Evolutionary conservation across 768 basidiomycete species (phyloP).

Genomic region (Tulasnella sp.): DNA sequence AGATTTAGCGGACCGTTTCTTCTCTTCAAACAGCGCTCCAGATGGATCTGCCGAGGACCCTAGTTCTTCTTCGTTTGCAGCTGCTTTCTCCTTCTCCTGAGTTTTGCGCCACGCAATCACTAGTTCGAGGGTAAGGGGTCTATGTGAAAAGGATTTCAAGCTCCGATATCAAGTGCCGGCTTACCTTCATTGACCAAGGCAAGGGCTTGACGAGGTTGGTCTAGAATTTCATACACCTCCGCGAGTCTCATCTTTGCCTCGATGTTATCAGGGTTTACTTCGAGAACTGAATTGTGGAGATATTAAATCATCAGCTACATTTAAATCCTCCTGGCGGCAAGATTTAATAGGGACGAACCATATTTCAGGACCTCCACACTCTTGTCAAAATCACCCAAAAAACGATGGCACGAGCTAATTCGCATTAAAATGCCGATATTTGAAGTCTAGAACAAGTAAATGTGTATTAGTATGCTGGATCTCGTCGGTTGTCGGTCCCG

Average conservation of each 20-base stretch:
- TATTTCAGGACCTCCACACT: slow-evolving; percentile 80
- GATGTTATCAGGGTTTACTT: slow-evolving; percentile 63
- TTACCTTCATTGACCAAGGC: slow-evolving; percentile 77
- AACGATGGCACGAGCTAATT: slow-evolving; percentile 73
- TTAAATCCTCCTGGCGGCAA: background rate
- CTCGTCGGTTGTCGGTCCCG: too few relatives aligned
- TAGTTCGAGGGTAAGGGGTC: background rate
- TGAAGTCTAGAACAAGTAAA: slow-evolving; percentile 48
- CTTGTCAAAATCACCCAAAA: slow-evolving; percentile 63
- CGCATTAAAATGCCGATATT: slow-evolving; percentile 62
- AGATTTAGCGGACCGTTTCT: background rate
- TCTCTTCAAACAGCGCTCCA: slow-evolving; percentile 20
- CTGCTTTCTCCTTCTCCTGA: background rate
- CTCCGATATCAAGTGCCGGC: slow-evolving; percentile 8
- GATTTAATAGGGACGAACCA: slow-evolving; percentile 36
- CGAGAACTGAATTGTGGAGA: slow-evolving; percentile 45
- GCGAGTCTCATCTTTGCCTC: slow-evolving; percentile 88
- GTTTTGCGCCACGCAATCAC: slow-evolving; percentile 13
- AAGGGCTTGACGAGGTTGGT: slow-evolving; percentile 72
- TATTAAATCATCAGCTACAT: background rate
- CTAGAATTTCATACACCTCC: slow-evolving; percentile 77
- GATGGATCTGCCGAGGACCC: background rate
- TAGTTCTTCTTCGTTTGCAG: background rate
- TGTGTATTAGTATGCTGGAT: background rate
- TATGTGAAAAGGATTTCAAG: background rate